Evolutionary conservation across 2,329 filamentous ascomycete genomes (phyloP).

Genomic region (Talaromyces funiculosus): DNA sequence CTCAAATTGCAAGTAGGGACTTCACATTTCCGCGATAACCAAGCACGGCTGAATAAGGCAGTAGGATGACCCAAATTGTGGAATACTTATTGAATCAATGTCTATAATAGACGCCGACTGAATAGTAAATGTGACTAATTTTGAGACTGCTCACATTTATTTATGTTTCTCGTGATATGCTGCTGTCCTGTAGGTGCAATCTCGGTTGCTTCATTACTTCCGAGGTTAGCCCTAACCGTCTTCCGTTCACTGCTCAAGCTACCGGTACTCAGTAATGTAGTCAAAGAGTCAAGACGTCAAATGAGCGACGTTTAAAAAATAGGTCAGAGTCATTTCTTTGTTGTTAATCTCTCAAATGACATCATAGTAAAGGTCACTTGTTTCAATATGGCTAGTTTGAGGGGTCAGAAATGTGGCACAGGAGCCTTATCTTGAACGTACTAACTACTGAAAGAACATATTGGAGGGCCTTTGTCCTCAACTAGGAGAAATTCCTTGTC

Average conservation of each 20-base stretch:
- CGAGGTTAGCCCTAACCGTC: not conserved
- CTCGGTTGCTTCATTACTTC: not conserved
- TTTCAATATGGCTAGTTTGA: not conserved
- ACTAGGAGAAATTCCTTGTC: too few relatives aligned
- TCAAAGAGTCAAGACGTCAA: not conserved
- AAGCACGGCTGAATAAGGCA: too few relatives aligned
- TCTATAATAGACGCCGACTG: not conserved
- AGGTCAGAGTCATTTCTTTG: not conserved
- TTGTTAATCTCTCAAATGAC: not conserved
- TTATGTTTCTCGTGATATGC: not conserved
- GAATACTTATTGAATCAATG: too few relatives aligned
- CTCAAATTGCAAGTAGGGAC: too few relatives aligned
- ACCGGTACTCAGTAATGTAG: not conserved
- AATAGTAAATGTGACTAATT: not conserved
- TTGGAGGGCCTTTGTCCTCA: too few relatives aligned
- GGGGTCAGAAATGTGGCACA: not conserved
- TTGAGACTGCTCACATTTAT: too few relatives aligned
- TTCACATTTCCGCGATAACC: too few relatives aligned
- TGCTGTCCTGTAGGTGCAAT: not conserved
- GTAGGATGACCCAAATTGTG: too few relatives aligned
- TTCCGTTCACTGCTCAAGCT: not conserved
- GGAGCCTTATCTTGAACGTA: not conserved
- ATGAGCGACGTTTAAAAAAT: not conserved
- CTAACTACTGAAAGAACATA: too few relatives aligned
- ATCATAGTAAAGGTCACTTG: not conserved